These are phyloP conservation scores for Macrolepiota albuminosa DNA, from an alignment of 768 basidiomycete species.

Conservation along the genomic window DNA sequence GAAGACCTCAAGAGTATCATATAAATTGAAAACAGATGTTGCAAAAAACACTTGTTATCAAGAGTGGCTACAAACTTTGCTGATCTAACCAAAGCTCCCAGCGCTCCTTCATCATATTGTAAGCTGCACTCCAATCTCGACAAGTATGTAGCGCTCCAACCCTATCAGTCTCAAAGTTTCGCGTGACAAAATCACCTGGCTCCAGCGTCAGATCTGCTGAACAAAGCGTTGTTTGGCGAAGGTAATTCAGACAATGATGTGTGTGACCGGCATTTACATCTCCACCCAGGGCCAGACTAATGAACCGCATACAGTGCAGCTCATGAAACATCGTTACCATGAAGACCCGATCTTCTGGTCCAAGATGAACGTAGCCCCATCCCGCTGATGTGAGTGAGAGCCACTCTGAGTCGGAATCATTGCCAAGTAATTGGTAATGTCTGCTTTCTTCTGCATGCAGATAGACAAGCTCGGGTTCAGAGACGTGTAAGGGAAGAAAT, in stretches of 20 bases:
- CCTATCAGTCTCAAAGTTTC: constrained; percentile 30
- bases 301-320: constrained; percentile 36
- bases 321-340: constrained; percentile 41
- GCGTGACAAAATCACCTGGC: constrained; percentile 31
- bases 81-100: not conserved
- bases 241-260: constrained; percentile 30
- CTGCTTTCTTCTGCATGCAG: constrained; percentile 4
- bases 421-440: not conserved
- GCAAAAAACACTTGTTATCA: no score
- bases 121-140: constrained; percentile 29
- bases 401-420: not conserved
- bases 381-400: constrained; percentile 5
- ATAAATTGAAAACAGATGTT: no score
- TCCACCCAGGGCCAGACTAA: not conserved
- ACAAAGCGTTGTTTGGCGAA: constrained; percentile 42
- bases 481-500: constrained; percentile 2
- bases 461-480: not conserved
- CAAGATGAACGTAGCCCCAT: constrained; percentile 18
- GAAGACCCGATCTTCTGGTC: constrained; percentile 13
- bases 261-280: no score
- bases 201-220: constrained; percentile 45
- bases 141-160: constrained; percentile 36
- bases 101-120: constrained; percentile 23
- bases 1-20: no score
- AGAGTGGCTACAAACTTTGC: not conserved